Evolutionary conservation across 2,329 filamentous ascomycete genomes (phyloP).

Genomic region (Penicillium occitanis): DNA sequence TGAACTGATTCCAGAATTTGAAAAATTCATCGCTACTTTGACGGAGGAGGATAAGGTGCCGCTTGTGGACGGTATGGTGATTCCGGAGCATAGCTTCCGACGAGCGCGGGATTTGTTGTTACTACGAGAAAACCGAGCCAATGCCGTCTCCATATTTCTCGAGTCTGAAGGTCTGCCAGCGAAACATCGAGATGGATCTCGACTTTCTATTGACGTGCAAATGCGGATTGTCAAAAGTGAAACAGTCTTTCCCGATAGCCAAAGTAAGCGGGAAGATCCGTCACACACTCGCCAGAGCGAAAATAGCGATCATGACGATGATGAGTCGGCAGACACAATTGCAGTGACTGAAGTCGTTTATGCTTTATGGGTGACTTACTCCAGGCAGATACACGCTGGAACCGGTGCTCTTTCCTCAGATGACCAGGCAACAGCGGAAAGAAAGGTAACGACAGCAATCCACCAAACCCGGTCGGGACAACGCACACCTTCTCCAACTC

Average conservation of each 20-base stretch:
- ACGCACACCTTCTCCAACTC: conserved; percentile 46
- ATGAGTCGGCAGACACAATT: conserved; percentile 29
- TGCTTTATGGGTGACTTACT: conserved; percentile 96
- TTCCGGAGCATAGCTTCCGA: conserved; percentile 93
- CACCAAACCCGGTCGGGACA: conserved; percentile 79
- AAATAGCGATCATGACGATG: conserved; percentile 33
- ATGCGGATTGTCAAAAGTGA: conserved; percentile 95
- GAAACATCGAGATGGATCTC: conserved; percentile 83
- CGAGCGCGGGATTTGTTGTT: conserved; percentile 81
- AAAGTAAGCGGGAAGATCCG: conserved; percentile 64
- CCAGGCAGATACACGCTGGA: conserved; percentile 80
- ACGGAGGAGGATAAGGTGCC: conserved; percentile 82
- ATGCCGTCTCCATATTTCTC: conserved; percentile 76
- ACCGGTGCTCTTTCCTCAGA: conserved; percentile 58
- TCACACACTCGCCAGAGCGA: conserved; percentile 24
- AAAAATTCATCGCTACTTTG: conserved; percentile 75
- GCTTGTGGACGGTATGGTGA: conserved; percentile 88
- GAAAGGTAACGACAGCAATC: conserved; percentile 64
- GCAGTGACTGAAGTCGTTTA: conserved; percentile 79
- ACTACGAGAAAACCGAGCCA: conserved; percentile 76
- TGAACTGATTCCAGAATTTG: conserved; percentile 81
- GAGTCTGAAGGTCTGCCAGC: conserved; percentile 81
- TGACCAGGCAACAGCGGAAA: conserved; percentile 60
- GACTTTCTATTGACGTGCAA: conserved; percentile 92
- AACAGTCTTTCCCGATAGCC: conserved; percentile 59